phyloP scores from a whole-genome alignment of 345 rosid species.

The Eutrema heterophyllum region DNA sequence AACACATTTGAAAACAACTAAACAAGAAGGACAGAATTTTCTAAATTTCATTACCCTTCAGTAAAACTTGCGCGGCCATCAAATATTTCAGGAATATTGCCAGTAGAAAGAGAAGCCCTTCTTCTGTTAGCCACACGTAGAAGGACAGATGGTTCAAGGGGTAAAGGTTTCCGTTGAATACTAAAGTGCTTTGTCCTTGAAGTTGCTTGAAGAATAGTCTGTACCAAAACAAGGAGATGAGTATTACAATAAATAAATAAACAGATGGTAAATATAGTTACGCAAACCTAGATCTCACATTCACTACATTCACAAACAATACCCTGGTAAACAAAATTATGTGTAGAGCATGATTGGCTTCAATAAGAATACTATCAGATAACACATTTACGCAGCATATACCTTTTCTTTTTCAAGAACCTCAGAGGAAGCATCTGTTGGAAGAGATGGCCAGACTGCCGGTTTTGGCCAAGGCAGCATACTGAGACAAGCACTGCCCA shows the following conservation, averaged over 20 bases:
- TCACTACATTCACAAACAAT: background rate
- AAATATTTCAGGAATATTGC: conserved; percentile 67
- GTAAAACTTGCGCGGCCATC: conserved; percentile 48
- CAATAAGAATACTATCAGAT: conserved; percentile 6
- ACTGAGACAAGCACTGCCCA: conserved; percentile 90
- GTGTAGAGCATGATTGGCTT: background rate
- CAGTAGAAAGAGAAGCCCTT: conserved; percentile 97
- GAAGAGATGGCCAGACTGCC: conserved; percentile 90
- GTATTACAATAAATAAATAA: background rate
- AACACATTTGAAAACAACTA: background rate
- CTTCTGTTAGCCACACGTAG: conserved; percentile 93
- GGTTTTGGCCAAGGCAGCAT: conserved; percentile 99
- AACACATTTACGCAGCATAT: conserved; percentile 18
- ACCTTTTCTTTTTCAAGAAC: conserved; percentile 97
- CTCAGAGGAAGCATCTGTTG: conserved; percentile 67
- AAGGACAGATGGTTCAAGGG: conserved; percentile 93
- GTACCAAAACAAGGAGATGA: conserved; percentile 29
- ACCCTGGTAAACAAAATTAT: conserved; percentile 8
- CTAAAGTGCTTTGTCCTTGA: conserved; percentile 73
- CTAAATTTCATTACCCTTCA: conserved; percentile 64
- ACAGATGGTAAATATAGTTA: conserved; percentile 7
- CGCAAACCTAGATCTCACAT: background rate
- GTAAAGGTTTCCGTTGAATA: conserved; percentile 81
- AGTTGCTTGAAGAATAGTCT: conserved; percentile 80
- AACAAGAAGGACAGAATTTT: background rate